Base-by-base conservation (phyloP, 257 asterid species). In the Anisodus acutangulus region DNA sequence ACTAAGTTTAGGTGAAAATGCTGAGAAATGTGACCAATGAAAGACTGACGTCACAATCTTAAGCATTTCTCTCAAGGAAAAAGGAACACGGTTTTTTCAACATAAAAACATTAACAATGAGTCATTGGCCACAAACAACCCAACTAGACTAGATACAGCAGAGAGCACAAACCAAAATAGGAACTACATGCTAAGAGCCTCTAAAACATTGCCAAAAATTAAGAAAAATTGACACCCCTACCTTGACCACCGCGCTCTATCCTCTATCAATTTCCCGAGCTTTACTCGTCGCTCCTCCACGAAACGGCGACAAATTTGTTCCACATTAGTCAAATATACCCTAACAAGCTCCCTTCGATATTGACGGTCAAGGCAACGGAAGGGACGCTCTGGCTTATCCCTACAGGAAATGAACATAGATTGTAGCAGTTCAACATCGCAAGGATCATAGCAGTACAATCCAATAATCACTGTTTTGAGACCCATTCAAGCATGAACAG, bases 291-390 rank as follows among this genome's bases (percentile, higher is more conserved):
- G 62, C 67, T 88, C 88, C 86, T 84, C 89, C 84, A 80, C 81
- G 69, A 86, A 88, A 54, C 86, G 85, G 64, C 85, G 83, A 82
- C 85, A 88, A 67, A 86, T 82, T 86, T 82, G 88, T 63, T 88
- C 89, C 57, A 88, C 88, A 83, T 85, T 88, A 59, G 88, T 79
- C 80, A 85, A 81, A 83, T 88, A 88, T 12, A 85, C 94, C 51
- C 97, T 87, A 66, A 92, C 91, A 85, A 92, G 95, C 82, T 93
- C 97, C 90, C 97, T 87, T 86, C 97, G 84, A 84, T 93, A 93
- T 83, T 85, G 93, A 87, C 91, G 86, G 86, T 91, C 95, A 39
- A 93, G 97, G 89, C 97, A 93, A 45, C 96, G 94, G 86, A 93
- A 93, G 17, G 93, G 97, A 80, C 90, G 86, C 49, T 93, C 96